Base-by-base conservation (phyloP, 441 rosid species). In the Adansonia rubrostipa region DNA sequence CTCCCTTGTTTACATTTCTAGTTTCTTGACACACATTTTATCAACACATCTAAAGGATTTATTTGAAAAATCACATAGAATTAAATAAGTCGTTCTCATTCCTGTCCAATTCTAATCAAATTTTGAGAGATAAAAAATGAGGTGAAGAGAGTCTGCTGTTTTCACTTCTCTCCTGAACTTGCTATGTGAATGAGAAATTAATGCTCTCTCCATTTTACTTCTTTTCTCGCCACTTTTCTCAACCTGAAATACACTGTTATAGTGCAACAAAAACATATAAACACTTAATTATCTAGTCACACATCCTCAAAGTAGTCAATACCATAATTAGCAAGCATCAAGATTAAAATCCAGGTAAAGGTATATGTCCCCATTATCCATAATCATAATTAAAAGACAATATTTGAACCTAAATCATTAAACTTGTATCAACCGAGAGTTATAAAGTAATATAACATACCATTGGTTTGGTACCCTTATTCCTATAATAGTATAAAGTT, bases 401-500 rank as follows among this genome's bases (percentile, higher is more conserved):
- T 71, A n/a, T n/a, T 71, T 71, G 15, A 53, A 53, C 48, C 71
- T 75, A 22, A 9, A 47, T 48, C 8, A 75, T 4, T 62, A 62
- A 61, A 62, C 28, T 45, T 75, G 71, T 36, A 75, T n/a, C 54
- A 57, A 42, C n/a, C 62, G 57, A 17, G 22, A 47, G 63, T 17
- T n/a, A n/a, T 33, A 51, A 20, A 64, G 57, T 53, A 62, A 65
- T 48, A 56, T 40, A 33, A 65, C 89, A 74, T 93, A 95, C 99
- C 93, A 54, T 77, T 73, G 87, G 81, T 78, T 87, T 90, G 79
- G 80, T 79, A 77, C 87, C 87, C 84, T 88, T 91, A 86, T 82
- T 90, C 84, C 85, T 85, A 83, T 92, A 92, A 85, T 93, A 95
- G 83, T 86, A 90, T 77, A 95, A 83, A 74, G 89, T 87, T 75